Percentiles rank a stretch among this genome's conserved stretches.
Evolutionary conservation across 164 flowering plant genomes (phyloP).

Genomic region (Santalum album): DNA sequence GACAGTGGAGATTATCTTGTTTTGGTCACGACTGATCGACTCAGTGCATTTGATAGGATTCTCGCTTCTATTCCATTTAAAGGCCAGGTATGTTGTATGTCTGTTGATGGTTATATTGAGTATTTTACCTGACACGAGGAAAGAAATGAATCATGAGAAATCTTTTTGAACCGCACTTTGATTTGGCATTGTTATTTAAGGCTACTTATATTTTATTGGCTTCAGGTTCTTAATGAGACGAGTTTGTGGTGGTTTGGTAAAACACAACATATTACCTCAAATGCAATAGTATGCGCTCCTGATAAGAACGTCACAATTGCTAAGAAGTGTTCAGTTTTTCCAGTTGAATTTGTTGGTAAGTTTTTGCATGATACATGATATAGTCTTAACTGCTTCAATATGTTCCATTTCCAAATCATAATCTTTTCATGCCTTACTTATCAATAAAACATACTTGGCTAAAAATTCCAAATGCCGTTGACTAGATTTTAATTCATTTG

Average conservation of each 20-base stretch:
- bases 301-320: constrained; percentile 93
- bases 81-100: constrained; percentile 56
- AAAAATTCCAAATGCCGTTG: too few relatives aligned
- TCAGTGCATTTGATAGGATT: constrained; percentile 87
- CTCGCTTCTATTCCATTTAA: constrained; percentile 97
- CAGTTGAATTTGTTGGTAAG: constrained; percentile 98
- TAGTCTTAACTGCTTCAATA: too few relatives aligned
- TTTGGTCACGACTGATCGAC: constrained; percentile 89
- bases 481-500: too few relatives aligned
- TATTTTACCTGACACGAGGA: not conserved
- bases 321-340: constrained; percentile 86
- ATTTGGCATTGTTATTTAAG: not conserved
- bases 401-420: too few relatives aligned
- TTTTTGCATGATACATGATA: too few relatives aligned
- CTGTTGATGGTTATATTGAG: not conserved
- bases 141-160: not conserved
- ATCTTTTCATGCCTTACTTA: too few relatives aligned
- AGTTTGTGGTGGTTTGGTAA: constrained; percentile 95
- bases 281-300: constrained; percentile 71
- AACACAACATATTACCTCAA: constrained; percentile 65
- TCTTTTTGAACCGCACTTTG: not conserved
- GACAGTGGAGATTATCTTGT: constrained; percentile 90
- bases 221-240: constrained; percentile 88
- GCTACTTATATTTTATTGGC: not conserved
- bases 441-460: too few relatives aligned